Base-by-base conservation (phyloP, 208 protist species). In the Crithidia sp. region DNA sequence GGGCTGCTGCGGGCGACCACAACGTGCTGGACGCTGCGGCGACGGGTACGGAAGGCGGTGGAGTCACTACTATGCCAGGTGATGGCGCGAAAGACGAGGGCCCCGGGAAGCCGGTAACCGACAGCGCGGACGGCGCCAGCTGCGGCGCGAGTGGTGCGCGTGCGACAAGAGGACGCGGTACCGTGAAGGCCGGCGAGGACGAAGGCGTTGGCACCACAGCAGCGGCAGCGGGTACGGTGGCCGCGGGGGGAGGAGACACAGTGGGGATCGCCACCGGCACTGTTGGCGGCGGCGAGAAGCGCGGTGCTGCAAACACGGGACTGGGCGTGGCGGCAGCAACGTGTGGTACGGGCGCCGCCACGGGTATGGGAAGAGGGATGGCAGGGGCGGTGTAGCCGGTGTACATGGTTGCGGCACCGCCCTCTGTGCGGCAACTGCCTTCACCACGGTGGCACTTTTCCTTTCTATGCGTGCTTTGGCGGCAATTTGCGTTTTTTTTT, bases 291-390 rank as follows among this genome's bases (percentile, higher is more conserved):
- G 59, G 53, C 17, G 54, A 45, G 17, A 50, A 14, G 17, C n/a
- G 52, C 17, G 60, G 63, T 16, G 45, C 44, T 54, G 55, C 28
- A 2, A 81, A 16, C 45, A 61, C 28, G 10, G 60, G 55, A 45
- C 17, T 12, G 14, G 69, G 36, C 5, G 43, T 45, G 10, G 40
- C 41, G 40, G 36, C 58, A 12, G 64, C 17, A 12, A n/a, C 41
- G 6, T 59, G 54, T 53, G 16, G 8, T n/a, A 50, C 67, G 17
- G 71, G 72, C 47, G 43, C 17, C 14, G 72, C 49, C 7, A 66
- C 69, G 4, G 74, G 69, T 40, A 73, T 58, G 43, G 79, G 79
- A 4, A 69, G 8, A 3, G 67, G 69, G 14, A 62, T n/a, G 7
- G 60, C 16, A 16, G 47, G 9, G 49, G 37, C 40, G 56, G n/a